A percentile compares a stretch with the other conserved stretches of the same genome.
These are phyloP conservation scores for Boletus pseudo-olivaceus DNA, from an alignment of 768 basidiomycete genomes.

Conservation along the genomic window DNA sequence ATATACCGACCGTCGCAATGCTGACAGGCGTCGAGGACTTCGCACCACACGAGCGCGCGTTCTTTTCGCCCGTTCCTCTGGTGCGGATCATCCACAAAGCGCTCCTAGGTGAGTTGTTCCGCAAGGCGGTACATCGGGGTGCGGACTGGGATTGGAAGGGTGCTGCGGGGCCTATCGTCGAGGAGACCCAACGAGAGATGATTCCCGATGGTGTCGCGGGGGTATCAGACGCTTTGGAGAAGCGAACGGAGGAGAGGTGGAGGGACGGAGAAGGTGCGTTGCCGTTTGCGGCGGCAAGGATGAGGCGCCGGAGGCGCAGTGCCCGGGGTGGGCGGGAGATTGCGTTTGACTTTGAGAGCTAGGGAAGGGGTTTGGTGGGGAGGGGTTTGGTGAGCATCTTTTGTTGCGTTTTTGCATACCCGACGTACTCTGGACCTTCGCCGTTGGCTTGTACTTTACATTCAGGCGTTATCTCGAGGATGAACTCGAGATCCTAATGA, in stretches of 20 bases:
- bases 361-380: neutral
- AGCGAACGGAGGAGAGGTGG: neutral
- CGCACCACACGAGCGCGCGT: neutral
- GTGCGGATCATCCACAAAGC: slow-evolving; percentile 21
- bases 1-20: slow-evolving; percentile 15
- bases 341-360: slow-evolving; percentile 7
- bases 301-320: slow-evolving; percentile 17
- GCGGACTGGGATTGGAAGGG: slow-evolving; percentile 26
- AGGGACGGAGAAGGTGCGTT: neutral
- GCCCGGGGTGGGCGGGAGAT: slow-evolving; percentile 22
- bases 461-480: neutral
- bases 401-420: neutral
- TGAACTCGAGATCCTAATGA: neutral
- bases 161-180: slow-evolving; percentile 11
- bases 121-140: slow-evolving; percentile 15
- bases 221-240: neutral
- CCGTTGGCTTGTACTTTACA: neutral
- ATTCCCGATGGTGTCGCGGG: slow-evolving; percentile 3
- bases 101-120: slow-evolving; percentile 20
- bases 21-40: slow-evolving; percentile 10
- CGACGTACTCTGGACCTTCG: neutral
- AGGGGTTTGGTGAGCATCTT: neutral
- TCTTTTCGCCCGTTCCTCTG: slow-evolving; percentile 21
- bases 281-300: slow-evolving; percentile 26
- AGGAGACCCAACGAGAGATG: slow-evolving; percentile 19